phyloP scores from a whole-genome alignment of 805 yeast species.

The Debaryomyces maramus region DNA sequence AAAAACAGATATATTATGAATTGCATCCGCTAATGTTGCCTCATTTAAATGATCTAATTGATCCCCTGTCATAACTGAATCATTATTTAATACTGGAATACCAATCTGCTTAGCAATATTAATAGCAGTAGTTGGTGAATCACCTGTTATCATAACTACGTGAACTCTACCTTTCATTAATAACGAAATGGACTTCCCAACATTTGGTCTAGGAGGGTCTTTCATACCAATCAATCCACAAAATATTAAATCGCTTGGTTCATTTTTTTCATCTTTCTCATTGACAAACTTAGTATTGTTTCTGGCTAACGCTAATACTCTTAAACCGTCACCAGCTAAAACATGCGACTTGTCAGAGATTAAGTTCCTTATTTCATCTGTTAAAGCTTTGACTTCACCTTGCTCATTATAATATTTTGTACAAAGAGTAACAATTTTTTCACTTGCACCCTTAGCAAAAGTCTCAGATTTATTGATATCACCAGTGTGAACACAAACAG shows the following conservation, averaged over 20 bases:
- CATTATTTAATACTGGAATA: slow-evolving; percentile 67
- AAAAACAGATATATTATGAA: slow-evolving; percentile 81
- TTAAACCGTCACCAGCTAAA: slow-evolving; percentile 80
- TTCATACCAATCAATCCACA: slow-evolving; percentile 93
- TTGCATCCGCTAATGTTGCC: slow-evolving; percentile 69
- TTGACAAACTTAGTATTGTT: slow-evolving; percentile 33
- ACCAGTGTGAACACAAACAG: slow-evolving; percentile 67
- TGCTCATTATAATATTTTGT: slow-evolving; percentile 56
- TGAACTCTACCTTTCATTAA: slow-evolving; percentile 92
- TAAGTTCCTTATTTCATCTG: slow-evolving; percentile 45
- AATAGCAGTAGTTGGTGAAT: slow-evolving; percentile 81
- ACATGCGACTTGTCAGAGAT: slow-evolving; percentile 58
- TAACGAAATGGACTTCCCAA: slow-evolving; percentile 68
- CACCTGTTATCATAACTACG: slow-evolving; percentile 98
- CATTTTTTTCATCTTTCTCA: slow-evolving; percentile 31
- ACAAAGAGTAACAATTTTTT: slow-evolving; percentile 63
- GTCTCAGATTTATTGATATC: slow-evolving; percentile 56
- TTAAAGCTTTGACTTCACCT: slow-evolving; percentile 62
- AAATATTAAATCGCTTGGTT: slow-evolving; percentile 65
- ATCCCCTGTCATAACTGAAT: slow-evolving; percentile 82
- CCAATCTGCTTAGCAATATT: slow-evolving; percentile 90
- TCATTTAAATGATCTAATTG: slow-evolving; percentile 73
- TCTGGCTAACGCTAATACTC: slow-evolving; percentile 81
- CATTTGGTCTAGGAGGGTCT: slow-evolving; percentile 95
- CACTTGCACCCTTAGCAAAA: slow-evolving; percentile 89